phyloP scores from a whole-genome alignment of 225 moss, liverwort and hornwort genomes.

The Pseudisothecium myosuroides region DNA sequence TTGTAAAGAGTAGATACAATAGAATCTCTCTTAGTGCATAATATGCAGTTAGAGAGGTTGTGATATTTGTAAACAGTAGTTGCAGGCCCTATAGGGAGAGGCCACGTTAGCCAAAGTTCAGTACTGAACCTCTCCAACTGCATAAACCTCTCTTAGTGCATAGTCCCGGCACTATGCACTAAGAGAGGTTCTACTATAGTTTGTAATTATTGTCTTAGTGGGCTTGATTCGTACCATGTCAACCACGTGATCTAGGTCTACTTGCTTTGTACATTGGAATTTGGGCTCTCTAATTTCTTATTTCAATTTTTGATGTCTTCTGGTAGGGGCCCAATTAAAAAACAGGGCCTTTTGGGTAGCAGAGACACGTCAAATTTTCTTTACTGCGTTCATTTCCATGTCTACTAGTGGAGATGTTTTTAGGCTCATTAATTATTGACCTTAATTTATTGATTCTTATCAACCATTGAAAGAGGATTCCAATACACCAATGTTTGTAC shows the following conservation, averaged over 20 bases:
- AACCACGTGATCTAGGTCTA: fast-evolving
- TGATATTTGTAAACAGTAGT: too few relatives aligned
- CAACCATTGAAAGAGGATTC: neutral
- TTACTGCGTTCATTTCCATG: neutral
- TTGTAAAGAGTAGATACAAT: too few relatives aligned
- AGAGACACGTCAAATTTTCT: neutral
- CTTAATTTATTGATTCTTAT: neutral
- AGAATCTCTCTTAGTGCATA: too few relatives aligned
- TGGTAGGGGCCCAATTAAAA: neutral
- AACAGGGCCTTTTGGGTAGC: fast-evolving
- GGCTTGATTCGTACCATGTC: fast-evolving
- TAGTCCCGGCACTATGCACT: too few relatives aligned
- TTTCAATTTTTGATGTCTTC: neutral
- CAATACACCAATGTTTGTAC: neutral
- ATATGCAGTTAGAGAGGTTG: too few relatives aligned
- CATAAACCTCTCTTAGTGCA: too few relatives aligned
- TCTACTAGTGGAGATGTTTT: fast-evolving
- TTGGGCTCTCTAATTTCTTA: neutral
- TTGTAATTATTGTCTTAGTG: fast-evolving
- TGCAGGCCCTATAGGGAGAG: too few relatives aligned
- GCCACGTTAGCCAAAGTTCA: too few relatives aligned
- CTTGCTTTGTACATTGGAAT: neutral
- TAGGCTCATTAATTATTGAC: neutral
- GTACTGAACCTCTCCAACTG: too few relatives aligned
- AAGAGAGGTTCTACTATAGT: too few relatives aligned